A percentile compares a stretch with the other conserved stretches of the same genome.
phyloP scores from a whole-genome alignment of 2,329 filamentous ascomycete genomes.

The Xylariaceae sp. region DNA sequence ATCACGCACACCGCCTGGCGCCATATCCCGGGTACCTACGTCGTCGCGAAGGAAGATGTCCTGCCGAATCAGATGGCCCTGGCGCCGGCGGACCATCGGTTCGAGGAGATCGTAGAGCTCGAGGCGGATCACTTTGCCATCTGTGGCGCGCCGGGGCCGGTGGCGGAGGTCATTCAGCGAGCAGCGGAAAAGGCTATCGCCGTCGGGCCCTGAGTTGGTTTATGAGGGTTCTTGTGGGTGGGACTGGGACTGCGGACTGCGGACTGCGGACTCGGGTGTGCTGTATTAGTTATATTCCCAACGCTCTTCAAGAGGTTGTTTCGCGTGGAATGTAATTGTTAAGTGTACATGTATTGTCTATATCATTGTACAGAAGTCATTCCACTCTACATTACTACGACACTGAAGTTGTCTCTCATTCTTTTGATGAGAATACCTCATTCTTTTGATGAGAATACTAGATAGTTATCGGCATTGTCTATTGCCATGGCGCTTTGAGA shows the following conservation, averaged over 20 bases:
- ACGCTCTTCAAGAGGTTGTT: neutral
- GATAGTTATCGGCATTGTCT: too few relatives aligned
- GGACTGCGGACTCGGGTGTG: neutral
- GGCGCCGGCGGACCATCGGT: conserved; percentile 16
- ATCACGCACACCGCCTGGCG: conserved; percentile 17
- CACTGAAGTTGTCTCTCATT: too few relatives aligned
- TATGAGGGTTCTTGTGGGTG: neutral
- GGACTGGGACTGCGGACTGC: neutral
- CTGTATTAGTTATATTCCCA: neutral
- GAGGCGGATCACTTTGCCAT: conserved; percentile 19
- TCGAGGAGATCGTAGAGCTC: conserved; percentile 16
- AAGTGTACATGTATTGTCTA: too few relatives aligned
- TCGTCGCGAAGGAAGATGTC: conserved; percentile 9
- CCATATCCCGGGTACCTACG: conserved; percentile 16
- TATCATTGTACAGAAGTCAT: too few relatives aligned
- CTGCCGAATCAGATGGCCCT: conserved; percentile 16
- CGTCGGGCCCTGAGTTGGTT: neutral
- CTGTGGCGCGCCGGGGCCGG: conserved; percentile 9
- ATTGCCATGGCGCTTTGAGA: too few relatives aligned
- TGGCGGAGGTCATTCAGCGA: conserved; percentile 11
- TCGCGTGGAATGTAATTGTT: too few relatives aligned
- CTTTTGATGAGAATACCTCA: too few relatives aligned
- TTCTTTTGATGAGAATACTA: too few relatives aligned
- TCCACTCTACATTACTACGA: too few relatives aligned
- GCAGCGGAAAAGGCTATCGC: conserved; percentile 9